Conservation (phyloP, 495 filamentous ascomycete genomes). For the Diplogelasinospora grovesii region DNA sequence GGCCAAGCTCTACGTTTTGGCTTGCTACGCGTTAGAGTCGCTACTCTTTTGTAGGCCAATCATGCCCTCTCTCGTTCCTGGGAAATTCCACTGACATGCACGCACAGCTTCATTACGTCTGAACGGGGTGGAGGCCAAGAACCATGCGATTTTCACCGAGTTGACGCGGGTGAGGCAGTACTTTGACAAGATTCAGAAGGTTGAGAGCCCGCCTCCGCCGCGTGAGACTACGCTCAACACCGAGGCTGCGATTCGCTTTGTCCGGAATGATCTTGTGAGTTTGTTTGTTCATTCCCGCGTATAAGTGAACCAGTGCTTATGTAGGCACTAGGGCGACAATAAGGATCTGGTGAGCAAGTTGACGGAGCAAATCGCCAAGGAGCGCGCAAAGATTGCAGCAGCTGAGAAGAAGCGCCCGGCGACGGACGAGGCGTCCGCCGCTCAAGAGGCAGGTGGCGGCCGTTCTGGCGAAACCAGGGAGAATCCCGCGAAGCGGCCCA, state of each 20-base stretch:
- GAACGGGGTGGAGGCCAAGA: slow-evolving; percentile 69
- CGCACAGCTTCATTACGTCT: slow-evolving; percentile 66
- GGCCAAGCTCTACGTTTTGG: slow-evolving; percentile 80
- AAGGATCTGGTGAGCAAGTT: slow-evolving; percentile 33
- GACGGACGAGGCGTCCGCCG: slow-evolving; percentile 21
- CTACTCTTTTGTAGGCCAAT: slow-evolving; percentile 69
- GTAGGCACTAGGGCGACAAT: slow-evolving; percentile 26
- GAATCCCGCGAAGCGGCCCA: slow-evolving; percentile 17
- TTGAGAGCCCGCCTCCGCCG: slow-evolving; percentile 46
- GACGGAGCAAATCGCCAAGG: slow-evolving; percentile 39
- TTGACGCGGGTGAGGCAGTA: slow-evolving; percentile 81
- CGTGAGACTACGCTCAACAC: slow-evolving; percentile 65
- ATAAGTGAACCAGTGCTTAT: slow-evolving; percentile 6
- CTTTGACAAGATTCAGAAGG: slow-evolving; percentile 80
- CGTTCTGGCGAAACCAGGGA: slow-evolving; percentile 4
- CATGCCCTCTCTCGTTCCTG: not conserved
- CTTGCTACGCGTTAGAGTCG: slow-evolving; percentile 86
- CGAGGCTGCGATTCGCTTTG: slow-evolving; percentile 69
- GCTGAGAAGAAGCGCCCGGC: slow-evolving; percentile 34
- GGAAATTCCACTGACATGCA: not conserved
- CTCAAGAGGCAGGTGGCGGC: slow-evolving; percentile 13
- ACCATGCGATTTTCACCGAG: slow-evolving; percentile 80
- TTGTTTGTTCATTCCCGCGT: not conserved
- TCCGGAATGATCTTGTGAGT: slow-evolving; percentile 69
- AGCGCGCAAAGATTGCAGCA: slow-evolving; percentile 36